Percentiles rank a stretch among this genome's conserved stretches.
phyloP scores from a whole-genome alignment of 768 basidiomycete genomes.

The Calocera cornea region DNA sequence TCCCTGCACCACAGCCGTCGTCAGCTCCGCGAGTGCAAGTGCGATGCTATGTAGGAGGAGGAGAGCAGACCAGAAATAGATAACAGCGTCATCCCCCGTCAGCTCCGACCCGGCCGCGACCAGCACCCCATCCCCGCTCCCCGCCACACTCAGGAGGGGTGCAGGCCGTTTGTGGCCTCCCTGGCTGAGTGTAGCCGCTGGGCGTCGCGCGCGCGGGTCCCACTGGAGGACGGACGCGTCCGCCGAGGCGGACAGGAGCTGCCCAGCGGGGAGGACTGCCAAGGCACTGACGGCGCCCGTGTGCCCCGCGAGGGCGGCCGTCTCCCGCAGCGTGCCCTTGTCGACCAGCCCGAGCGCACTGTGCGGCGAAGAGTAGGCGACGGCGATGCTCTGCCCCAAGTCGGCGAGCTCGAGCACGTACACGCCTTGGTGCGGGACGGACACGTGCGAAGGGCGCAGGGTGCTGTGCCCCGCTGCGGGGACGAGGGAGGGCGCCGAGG shows the following conservation, averaged over 20 bases:
- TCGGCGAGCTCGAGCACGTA: background rate
- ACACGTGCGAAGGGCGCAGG: background rate
- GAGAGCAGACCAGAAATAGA: slow-evolving; percentile 61
- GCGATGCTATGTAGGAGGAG: background rate
- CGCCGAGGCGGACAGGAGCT: background rate
- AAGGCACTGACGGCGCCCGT: background rate
- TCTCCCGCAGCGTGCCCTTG: background rate
- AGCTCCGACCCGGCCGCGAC: slow-evolving; percentile 76
- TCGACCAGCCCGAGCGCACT: background rate
- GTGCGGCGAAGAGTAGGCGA: background rate
- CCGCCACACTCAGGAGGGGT: slow-evolving; percentile 32
- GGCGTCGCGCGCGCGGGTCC: background rate
- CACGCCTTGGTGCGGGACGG: background rate
- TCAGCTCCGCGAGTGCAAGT: background rate
- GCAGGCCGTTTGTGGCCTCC: background rate
- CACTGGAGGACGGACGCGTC: background rate
- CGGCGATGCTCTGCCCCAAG: background rate
- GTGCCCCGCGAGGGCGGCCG: background rate
- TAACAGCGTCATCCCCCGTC: slow-evolving; percentile 63
- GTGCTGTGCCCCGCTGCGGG: background rate
- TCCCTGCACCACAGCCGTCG: slow-evolving; percentile 42
- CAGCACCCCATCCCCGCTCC: slow-evolving; percentile 52
- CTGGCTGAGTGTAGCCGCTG: background rate
- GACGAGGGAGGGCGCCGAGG: background rate
- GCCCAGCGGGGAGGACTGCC: background rate